These are phyloP conservation scores for Avena eriantha DNA, from an alignment of 176 grass and related monocot species.

Conservation along the genomic window DNA sequence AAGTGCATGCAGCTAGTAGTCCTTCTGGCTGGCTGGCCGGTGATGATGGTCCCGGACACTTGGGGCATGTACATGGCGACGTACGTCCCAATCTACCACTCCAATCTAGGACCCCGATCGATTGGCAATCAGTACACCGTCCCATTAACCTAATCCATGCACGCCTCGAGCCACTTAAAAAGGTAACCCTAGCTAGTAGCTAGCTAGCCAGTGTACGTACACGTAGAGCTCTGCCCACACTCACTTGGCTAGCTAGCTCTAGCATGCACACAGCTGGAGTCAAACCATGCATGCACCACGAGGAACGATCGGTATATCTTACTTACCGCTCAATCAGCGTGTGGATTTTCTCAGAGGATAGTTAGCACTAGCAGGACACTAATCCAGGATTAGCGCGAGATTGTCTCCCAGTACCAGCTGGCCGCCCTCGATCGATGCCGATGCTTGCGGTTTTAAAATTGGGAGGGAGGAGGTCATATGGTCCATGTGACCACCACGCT, in stretches of 20 bases:
- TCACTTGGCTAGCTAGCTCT: neutral
- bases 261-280: constrained; percentile 45
- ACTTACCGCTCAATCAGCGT: constrained; percentile 14
- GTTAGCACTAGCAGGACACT: constrained; percentile 40
- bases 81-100: neutral
- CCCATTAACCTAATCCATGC: constrained; percentile 42
- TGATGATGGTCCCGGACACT: constrained; percentile 48
- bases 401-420: constrained; percentile 54
- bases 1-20: neutral
- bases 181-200: neutral
- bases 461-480: constrained; percentile 12
- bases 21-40: constrained; percentile 24
- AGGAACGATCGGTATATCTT: neutral
- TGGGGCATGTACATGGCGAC: constrained; percentile 1
- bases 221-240: constrained; percentile 20
- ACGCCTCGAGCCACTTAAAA: constrained; percentile 74
- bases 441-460: constrained; percentile 18
- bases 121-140: neutral
- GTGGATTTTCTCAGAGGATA: constrained; percentile 44
- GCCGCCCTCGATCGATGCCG: constrained; percentile 14
- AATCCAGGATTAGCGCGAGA: constrained; percentile 64
- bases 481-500: constrained; percentile 35
- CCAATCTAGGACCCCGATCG: neutral
- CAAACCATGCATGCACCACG: constrained; percentile 49
- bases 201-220: neutral